A percentile compares a stretch with the other conserved stretches of the same genome.
These are phyloP conservation scores for Diaporthe velutina DNA, from an alignment of 2,329 filamentous ascomycete genomes.

Conservation along the genomic window DNA sequence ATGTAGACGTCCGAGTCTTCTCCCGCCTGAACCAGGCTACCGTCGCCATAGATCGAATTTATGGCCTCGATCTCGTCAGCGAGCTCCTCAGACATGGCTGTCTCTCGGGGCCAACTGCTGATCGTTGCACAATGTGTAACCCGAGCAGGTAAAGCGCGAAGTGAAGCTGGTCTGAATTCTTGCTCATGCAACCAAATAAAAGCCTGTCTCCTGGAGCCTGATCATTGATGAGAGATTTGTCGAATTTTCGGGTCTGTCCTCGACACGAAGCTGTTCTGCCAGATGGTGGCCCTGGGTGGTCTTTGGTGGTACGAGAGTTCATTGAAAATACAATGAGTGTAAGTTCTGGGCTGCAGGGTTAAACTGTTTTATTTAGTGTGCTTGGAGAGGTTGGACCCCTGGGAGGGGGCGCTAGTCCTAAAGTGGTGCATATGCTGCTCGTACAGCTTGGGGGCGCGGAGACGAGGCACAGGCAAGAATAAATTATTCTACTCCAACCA, in stretches of 20 bases:
- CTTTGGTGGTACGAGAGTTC: background rate
- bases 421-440: background rate
- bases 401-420: background rate
- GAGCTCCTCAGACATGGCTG: slow-evolving; percentile 69
- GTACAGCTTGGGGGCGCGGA: background rate
- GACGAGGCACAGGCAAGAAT: background rate
- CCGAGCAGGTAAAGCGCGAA: background rate
- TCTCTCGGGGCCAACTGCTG: background rate
- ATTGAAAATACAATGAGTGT: slow-evolving; percentile 1
- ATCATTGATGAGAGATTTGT: background rate
- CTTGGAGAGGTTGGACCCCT: background rate
- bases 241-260: background rate
- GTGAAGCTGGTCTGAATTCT: background rate
- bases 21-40: slow-evolving; percentile 65
- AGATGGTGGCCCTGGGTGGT: background rate
- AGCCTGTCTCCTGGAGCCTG: too few species aligned
- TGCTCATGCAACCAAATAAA: background rate
- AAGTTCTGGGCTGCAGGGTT: background rate
- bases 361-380: slow-evolving; percentile 15
- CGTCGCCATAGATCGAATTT: slow-evolving; percentile 84
- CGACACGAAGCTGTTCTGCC: slow-evolving; percentile 5
- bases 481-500: too few species aligned
- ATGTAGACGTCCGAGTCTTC: slow-evolving; percentile 63
- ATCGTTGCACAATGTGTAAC: slow-evolving; percentile 17
- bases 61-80: slow-evolving; percentile 83